Conservation (phyloP, 345 rosid genomes). For the Eucalyptus erythrocorys region DNA sequence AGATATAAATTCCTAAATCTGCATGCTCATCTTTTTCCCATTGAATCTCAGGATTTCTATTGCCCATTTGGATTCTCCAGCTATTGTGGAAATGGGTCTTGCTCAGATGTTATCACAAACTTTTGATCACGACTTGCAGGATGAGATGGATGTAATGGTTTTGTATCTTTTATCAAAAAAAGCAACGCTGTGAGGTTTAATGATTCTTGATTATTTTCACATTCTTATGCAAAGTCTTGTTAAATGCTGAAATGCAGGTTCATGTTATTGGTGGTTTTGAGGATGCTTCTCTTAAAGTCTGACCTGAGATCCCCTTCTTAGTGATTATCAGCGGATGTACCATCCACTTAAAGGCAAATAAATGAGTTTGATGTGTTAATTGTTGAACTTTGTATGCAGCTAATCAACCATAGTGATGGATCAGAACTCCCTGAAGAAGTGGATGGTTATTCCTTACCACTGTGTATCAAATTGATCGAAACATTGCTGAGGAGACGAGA, state of each 20-base stretch:
- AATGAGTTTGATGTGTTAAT: background rate
- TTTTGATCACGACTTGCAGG: slow-evolving; percentile 15
- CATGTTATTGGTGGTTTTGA: slow-evolving; percentile 81
- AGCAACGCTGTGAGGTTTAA: background rate
- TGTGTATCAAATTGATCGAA: slow-evolving; percentile 64
- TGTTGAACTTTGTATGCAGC: slow-evolving; percentile 38
- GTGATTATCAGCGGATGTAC: slow-evolving; percentile 1
- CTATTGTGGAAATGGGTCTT: slow-evolving; percentile 52
- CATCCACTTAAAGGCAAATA: background rate
- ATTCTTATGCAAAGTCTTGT: background rate
- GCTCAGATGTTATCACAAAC: slow-evolving; percentile 54
- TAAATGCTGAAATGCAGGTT: slow-evolving; percentile 40
- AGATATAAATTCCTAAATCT: background rate
- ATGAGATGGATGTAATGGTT: slow-evolving; percentile 56
- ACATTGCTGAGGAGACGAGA: slow-evolving; percentile 51
- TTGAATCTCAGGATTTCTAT: slow-evolving; percentile 58
- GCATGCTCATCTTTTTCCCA: background rate
- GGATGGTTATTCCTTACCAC: slow-evolving; percentile 54
- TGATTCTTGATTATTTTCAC: background rate
- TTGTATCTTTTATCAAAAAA: background rate
- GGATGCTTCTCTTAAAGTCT: slow-evolving; percentile 47
- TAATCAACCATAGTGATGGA: slow-evolving; percentile 1
- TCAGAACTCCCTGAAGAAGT: slow-evolving; percentile 5
- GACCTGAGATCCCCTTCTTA: slow-evolving; percentile 8
- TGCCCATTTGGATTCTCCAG: slow-evolving; percentile 75